Base-by-base conservation (phyloP, 2,329 filamentous ascomycete species). In the Sphaerulina vaccinii region DNA sequence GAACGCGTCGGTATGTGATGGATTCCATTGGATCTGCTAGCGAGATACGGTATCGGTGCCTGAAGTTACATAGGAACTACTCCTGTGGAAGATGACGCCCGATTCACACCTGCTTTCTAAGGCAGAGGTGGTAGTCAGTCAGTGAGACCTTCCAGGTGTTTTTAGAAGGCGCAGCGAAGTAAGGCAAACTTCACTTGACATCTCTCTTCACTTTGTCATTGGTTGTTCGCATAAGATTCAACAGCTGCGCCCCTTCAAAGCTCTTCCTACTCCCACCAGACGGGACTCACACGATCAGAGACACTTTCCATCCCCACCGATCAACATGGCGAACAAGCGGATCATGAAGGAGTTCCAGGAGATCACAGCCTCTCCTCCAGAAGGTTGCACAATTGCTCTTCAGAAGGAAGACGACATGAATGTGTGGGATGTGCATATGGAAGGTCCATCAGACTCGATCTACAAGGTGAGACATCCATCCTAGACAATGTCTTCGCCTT, bases 361-460 rank as follows among this genome's bases (percentile, higher is more conserved):
- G 59, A 73, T 84, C 60, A 76, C 73, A 19, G 70, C 70, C 39
- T 75, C 73, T 32, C 81, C 83, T 27, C 80, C 81, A 2, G 64
- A 72, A 19, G 83, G 83, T 44, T 80, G 83, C 61, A 74, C 66
- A 13, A 78, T 85, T 57, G 72, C 70, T 51, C 75, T 85, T 8
- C 73, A 77, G 41, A 78, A 85, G 58, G 85, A 88, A 62, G 72
- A 78, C 55, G 80, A 88, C 70, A 73, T 88, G 58, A 81, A 84
- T 65, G 76, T 81, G 62, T 89, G 86, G 86, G 80, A 84, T 55
- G 77, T 87, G 54, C 69, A 77, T 50, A 81, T 88, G 75, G 78
- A 84, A 41, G 85, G 84, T 1, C 86, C 85, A 2, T 75, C 80
- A 49, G 76, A 78, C 36, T 86, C 85, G 13, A 76, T 81, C 38